These are phyloP conservation scores for Diaporthe citrichinensis DNA, from an alignment of 2,329 filamentous ascomycete species.

Conservation along the genomic window DNA sequence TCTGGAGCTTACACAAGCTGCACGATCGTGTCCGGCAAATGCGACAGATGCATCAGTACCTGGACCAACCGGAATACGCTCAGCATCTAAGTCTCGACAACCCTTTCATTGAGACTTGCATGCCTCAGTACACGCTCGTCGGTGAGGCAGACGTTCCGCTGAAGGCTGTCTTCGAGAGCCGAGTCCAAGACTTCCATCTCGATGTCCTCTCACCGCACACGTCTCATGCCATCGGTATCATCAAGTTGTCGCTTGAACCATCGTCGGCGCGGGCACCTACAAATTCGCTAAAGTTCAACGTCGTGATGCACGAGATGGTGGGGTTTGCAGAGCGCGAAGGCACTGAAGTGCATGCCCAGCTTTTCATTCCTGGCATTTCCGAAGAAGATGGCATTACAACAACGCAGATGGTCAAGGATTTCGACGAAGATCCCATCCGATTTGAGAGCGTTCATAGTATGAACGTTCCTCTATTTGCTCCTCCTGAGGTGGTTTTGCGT, in stretches of 20 bases:
- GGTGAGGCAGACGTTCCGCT: constrained; percentile 95
- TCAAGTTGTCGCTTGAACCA: constrained; percentile 91
- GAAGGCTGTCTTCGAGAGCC: constrained; percentile 91
- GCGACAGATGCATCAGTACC: constrained; percentile 97
- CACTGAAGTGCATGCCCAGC: constrained; percentile 93
- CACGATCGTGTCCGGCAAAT: constrained; percentile 89
- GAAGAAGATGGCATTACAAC: constrained; percentile 94
- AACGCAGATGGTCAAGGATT: constrained; percentile 93
- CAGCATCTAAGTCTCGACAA: constrained; percentile 94
- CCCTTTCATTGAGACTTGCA: constrained; percentile 90
- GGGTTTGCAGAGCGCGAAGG: constrained; percentile 97
- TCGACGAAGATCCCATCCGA: constrained; percentile 91
- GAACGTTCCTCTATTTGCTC: constrained; percentile 87
- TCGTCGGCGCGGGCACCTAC: constrained; percentile 93
- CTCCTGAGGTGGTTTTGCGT: constrained; percentile 81
- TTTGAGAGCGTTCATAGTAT: constrained; percentile 99
- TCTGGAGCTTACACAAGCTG: constrained; percentile 96
- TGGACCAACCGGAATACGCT: constrained; percentile 94
- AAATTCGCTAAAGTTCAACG: constrained; percentile 96
- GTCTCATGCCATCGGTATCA: constrained; percentile 88
- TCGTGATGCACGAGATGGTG: constrained; percentile 96
- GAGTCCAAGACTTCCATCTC: constrained; percentile 93
- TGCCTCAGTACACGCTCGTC: constrained; percentile 92
- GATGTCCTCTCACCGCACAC: constrained; percentile 96
- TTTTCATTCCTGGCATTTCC: constrained; percentile 93